These are phyloP conservation scores for Senna siamea DNA, from an alignment of 306 rosid genomes.

Conservation along the genomic window DNA sequence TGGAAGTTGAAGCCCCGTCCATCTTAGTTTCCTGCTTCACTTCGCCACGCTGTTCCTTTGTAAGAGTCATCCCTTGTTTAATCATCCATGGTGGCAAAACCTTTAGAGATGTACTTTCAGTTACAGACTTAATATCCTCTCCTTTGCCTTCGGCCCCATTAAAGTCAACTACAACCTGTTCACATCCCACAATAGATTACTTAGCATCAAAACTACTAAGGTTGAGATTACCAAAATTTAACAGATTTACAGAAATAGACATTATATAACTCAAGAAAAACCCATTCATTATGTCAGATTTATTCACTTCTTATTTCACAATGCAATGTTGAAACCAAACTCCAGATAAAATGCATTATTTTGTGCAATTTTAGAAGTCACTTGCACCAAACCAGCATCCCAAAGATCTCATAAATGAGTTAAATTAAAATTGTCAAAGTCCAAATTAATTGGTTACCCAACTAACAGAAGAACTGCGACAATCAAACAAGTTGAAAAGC, in stretches of 20 bases:
- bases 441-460: too few relatives aligned
- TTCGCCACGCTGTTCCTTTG: slow-evolving; percentile 80
- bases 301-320: slow-evolving; percentile 7
- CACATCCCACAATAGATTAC: slow-evolving; percentile 20
- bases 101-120: slow-evolving; percentile 46
- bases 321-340: neutral
- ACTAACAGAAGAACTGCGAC: too few relatives aligned
- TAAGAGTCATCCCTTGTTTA: slow-evolving; percentile 76
- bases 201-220: neutral
- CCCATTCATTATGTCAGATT: neutral
- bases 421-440: too few relatives aligned
- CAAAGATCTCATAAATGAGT: too few relatives aligned
- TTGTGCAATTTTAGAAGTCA: neutral
- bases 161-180: slow-evolving; percentile 79
- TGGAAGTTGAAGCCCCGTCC: slow-evolving; percentile 54
- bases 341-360: neutral
- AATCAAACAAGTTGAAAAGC: too few relatives aligned
- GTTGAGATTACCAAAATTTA: neutral
- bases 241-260: neutral
- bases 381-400: too few relatives aligned
- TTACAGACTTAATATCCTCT: slow-evolving; percentile 39
- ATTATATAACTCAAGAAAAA: slow-evolving; percentile 4
- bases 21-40: slow-evolving; percentile 61
- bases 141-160: slow-evolving; percentile 62
- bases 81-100: slow-evolving; percentile 93